Evolutionary conservation across 2,329 filamentous ascomycete genomes (phyloP).

Genomic region (Aspergillus latus): DNA sequence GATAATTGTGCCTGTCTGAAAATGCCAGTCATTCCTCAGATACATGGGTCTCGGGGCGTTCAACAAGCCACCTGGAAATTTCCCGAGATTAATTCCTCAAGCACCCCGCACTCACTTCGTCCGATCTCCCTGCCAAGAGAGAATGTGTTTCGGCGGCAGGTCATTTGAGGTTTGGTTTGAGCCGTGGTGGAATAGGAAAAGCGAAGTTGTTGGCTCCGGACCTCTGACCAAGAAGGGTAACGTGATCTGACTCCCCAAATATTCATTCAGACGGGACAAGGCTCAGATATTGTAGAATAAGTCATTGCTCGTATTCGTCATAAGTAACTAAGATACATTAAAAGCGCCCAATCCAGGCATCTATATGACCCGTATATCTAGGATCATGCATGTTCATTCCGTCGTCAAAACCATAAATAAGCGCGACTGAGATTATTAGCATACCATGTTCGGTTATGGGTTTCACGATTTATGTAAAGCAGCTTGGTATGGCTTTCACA

Average conservation of each 20-base stretch:
- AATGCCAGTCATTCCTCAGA: neutral
- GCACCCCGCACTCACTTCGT: slow-evolving; percentile 3
- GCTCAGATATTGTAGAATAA: neutral
- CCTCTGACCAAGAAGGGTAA: neutral
- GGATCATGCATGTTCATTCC: slow-evolving; percentile 5
- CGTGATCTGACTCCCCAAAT: neutral
- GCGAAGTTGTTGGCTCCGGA: neutral
- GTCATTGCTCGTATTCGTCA: slow-evolving; percentile 8
- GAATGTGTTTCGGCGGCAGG: neutral
- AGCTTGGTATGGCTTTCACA: slow-evolving; percentile 30
- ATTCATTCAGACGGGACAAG: neutral
- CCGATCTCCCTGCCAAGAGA: neutral
- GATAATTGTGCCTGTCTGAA: neutral
- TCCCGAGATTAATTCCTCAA: neutral
- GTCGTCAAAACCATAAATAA: slow-evolving; percentile 10
- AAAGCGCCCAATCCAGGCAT: slow-evolving; percentile 10
- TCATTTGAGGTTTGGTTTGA: neutral
- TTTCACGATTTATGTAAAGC: neutral
- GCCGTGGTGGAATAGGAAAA: slow-evolving; percentile 13
- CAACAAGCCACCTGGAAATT: neutral
- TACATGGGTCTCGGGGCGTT: neutral
- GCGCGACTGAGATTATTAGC: neutral
- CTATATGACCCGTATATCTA: slow-evolving; percentile 17
- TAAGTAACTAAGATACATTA: slow-evolving; percentile 14
- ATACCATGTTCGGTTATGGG: neutral